These are phyloP conservation scores for Spergularia bocconei DNA, from an alignment of 148 eudicot genomes.

Conservation along the genomic window DNA sequence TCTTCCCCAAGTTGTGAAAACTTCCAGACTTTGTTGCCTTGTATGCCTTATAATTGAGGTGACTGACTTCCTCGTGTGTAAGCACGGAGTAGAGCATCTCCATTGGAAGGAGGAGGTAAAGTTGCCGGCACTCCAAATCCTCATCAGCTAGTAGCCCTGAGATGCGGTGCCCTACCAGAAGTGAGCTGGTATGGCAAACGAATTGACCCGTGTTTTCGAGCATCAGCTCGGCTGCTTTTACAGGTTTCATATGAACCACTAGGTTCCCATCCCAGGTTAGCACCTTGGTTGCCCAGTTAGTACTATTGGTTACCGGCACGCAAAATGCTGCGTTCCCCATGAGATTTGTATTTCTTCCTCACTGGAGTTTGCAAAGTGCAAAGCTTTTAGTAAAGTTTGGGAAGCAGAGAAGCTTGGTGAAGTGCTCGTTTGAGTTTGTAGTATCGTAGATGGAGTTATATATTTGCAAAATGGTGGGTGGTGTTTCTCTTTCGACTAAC, in stretches of 20 bases:
- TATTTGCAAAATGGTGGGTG: constrained; percentile 7
- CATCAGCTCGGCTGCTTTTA: constrained; percentile 54
- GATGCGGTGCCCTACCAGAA: constrained; percentile 45
- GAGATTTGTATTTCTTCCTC: not conserved
- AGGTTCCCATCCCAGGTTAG: constrained; percentile 39
- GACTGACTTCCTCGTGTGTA: constrained; percentile 44
- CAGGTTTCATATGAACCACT: constrained; percentile 29
- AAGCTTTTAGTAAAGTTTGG: not conserved
- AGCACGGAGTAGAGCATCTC: constrained; percentile 52
- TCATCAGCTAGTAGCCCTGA: constrained; percentile 49
- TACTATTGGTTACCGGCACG: constrained; percentile 40
- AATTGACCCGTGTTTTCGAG: constrained; percentile 49
- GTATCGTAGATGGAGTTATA: not conserved
- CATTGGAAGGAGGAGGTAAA: constrained; percentile 53
- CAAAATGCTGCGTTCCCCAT: constrained; percentile 63
- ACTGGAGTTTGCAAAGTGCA: not conserved
- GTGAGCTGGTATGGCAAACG: constrained; percentile 39
- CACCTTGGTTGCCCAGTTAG: constrained; percentile 33
- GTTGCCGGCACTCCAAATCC: constrained; percentile 31
- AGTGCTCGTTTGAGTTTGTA: constrained; percentile 10
- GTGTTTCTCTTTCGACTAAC: constrained; percentile 9
- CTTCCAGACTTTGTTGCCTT: constrained; percentile 36
- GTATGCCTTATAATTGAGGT: constrained; percentile 33
- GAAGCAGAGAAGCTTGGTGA: not conserved
- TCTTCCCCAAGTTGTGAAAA: constrained; percentile 37